Percentiles rank a stretch among this genome's conserved stretches.
These are phyloP conservation scores for Exophiala alcalophila DNA, from an alignment of 2,329 filamentous ascomycete genomes.

Conservation along the genomic window DNA sequence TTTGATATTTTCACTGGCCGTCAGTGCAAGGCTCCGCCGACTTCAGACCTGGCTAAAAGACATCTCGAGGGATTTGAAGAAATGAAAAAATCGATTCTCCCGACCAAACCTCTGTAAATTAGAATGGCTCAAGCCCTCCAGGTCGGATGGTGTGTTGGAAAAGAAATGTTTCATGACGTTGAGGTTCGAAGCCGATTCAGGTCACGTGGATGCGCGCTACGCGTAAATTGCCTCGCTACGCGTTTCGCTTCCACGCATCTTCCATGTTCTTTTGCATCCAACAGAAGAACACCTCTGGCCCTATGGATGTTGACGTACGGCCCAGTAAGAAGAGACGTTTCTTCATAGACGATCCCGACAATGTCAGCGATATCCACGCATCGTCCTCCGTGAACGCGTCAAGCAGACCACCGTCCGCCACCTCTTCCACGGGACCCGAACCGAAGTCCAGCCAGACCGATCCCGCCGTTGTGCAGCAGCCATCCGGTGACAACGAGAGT, in stretches of 20 bases:
- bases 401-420: slow-evolving; percentile 31
- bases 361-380: slow-evolving; percentile 28
- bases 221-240: slow-evolving; percentile 1
- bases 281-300: neutral
- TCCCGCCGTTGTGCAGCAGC: slow-evolving; percentile 14
- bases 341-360: slow-evolving; percentile 53
- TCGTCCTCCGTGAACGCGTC: slow-evolving; percentile 33
- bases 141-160: too few species aligned
- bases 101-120: too few species aligned
- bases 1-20: too few species aligned
- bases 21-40: too few species aligned
- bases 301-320: slow-evolving; percentile 47
- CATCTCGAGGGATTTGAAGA: too few species aligned
- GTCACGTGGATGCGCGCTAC: slow-evolving; percentile 16
- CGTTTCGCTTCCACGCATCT: slow-evolving; percentile 5
- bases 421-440: slow-evolving; percentile 17
- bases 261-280: neutral
- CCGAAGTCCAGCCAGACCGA: slow-evolving; percentile 20
- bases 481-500: slow-evolving; percentile 2
- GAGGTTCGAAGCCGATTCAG: too few species aligned
- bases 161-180: slow-evolving; percentile 6
- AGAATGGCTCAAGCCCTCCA: too few species aligned
- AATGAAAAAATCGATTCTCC: too few species aligned
- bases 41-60: too few species aligned
- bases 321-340: slow-evolving; percentile 63